These are phyloP conservation scores for Kockiozyma suomiensis DNA, from an alignment of 805 yeast genomes.

Conservation along the genomic window DNA sequence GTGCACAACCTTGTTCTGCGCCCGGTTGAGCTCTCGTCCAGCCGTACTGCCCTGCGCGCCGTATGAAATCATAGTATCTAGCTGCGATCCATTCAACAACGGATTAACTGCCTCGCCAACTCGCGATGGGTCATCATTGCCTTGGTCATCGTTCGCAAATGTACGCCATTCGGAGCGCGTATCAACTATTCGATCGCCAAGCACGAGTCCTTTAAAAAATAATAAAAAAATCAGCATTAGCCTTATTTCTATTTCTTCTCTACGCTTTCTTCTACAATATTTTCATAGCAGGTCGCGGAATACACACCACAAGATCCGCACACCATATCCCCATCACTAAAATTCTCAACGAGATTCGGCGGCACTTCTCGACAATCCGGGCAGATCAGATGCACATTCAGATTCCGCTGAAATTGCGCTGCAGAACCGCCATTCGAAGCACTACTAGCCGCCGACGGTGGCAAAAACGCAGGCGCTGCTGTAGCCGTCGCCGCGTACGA, in stretches of 20 bases:
- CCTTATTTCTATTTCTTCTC: not conserved
- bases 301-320: conserved; percentile 86
- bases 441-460: not conserved
- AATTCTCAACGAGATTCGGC: conserved; percentile 91
- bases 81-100: conserved; percentile 83
- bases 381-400: conserved; percentile 86
- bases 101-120: conserved; percentile 98
- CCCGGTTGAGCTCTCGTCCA: conserved; percentile 88
- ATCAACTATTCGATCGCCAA: conserved; percentile 89
- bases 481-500: conserved; percentile 14
- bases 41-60: conserved; percentile 81
- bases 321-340: conserved; percentile 97
- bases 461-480: not conserved
- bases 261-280: not conserved
- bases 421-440: conserved; percentile 2
- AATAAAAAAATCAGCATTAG: conserved; percentile 1
- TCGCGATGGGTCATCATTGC: conserved; percentile 98
- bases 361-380: conserved; percentile 97
- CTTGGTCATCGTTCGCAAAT: conserved; percentile 95
- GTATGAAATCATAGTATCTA: conserved; percentile 87
- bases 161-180: conserved; percentile 99
- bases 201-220: conserved; percentile 53
- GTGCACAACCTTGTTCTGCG: conserved; percentile 81
- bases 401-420: conserved; percentile 46
- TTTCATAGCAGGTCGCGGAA: not conserved